Evolutionary conservation across 1,139 yeast species (phyloP), one percentile per base, ranked within the genome.

Genomic region (Suhomyces choctaworum): DNA sequence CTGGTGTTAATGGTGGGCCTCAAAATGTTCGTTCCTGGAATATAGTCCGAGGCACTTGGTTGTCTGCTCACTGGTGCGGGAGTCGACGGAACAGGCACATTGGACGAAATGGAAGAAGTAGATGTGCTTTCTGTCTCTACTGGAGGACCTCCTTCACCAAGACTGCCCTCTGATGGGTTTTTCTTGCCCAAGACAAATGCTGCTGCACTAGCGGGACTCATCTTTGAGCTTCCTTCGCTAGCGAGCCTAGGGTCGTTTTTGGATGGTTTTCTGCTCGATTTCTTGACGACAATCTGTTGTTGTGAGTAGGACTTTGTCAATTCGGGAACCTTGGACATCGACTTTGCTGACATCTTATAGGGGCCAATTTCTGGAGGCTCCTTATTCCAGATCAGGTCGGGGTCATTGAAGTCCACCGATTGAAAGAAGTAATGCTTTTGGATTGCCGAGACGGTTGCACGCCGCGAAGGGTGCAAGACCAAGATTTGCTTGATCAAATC

Each of bases 351-450:
- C 68, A 76, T 69, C 42, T 71, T 66, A 7, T 69, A 70, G 0
- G 97, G 96, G 10, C 82, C 80, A 25, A 89, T 61, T 47, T 78
- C 82, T 1, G 98, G 98, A 3, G 89, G 87, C 2, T 70, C 66
- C 0, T 62, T 58, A 22, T 66, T 63, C 97, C 98, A 92, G 17
- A 92, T 69, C 43, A 66, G 65, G 29, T 73, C 72, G 37, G 72
- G 72, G 48, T 82, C 76, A 20, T 70, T 58, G 82, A 95, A 90
- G 43, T 84, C 70, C 11, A 82, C 60, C 5, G 68, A 73, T 29
- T 73, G 70, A 53, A 87, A 90, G 67, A 94, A 90, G 37, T 71
- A 76, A 58, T 90, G 96, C 27, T 51, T 47, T 48, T 69, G 66
- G 29, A 70, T 68, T 20, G 54, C 54, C 2, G 56, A 54, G 23